Base-by-base conservation (phyloP, 208 protist genomes). In the Herpetomonas tarakana region DNA sequence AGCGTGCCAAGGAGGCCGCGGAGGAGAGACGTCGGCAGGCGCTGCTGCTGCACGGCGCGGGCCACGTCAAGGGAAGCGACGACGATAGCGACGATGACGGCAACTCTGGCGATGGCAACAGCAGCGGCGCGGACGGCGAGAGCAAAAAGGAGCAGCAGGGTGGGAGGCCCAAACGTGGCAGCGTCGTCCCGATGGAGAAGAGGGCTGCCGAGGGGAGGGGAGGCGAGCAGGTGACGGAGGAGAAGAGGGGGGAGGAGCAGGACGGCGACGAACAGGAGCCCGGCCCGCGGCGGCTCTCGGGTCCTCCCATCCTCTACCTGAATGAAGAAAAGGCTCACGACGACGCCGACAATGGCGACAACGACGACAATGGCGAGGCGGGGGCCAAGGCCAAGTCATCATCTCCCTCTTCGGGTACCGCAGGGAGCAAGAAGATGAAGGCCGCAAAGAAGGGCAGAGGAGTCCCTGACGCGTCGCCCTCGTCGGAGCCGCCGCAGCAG, bases 1-100 rank as follows among this genome's bases (percentile, higher is more conserved):
- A 21, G 2, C 25, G 60, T 1, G 69, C 58, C 21, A 57, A 65
- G 53, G 51, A 39, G 35, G 30, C 39, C 30, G 62, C 35, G 39
- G 29, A 31, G 12, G 28, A 61, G 58, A 27, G 25, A 41, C 35
- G 35, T 41, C 35, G 35, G 35, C 35, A 41, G 35, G 9, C 9
- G 9, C 9, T 18, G 35, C 9, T 14, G 6, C 9, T 14, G 9
- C 9, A 6, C 14, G 35, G 9, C 14, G 35, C 35, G 9, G n/a
- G n/a, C n/a, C n/a, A n/a, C n/a, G n/a, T n/a, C n/a, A n/a, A n/a
- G n/a, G n/a, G n/a, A n/a, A n/a, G n/a, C n/a, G n/a, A n/a, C n/a
- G n/a, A n/a, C n/a, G n/a, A n/a, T n/a, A n/a, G n/a, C n/a, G n/a
- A n/a, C n/a, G n/a, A n/a, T n/a, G n/a, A n/a, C n/a, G n/a, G n/a